A percentile compares a stretch with the other conserved stretches of the same genome.
Conservation (phyloP, 23 red algal genomes). For the Cyanidiococcus yangmingshanensis region DNA sequence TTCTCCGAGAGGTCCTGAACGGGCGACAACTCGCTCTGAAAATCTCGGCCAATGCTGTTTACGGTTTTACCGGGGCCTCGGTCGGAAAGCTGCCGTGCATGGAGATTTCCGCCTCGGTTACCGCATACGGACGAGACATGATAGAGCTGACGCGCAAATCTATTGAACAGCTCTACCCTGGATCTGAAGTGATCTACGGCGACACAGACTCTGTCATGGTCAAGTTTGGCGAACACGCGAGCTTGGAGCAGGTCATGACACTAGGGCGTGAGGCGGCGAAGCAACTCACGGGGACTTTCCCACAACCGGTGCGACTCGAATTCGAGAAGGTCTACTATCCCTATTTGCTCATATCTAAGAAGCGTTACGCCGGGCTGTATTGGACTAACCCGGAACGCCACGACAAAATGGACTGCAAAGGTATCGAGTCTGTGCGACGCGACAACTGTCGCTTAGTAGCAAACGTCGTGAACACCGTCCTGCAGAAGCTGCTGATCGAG, state of each 20-base stretch:
- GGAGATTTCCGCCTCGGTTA: constrained; percentile 90
- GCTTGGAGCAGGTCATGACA: constrained; percentile 48
- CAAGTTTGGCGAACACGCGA: constrained; percentile 61
- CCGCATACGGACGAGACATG: constrained; percentile 91
- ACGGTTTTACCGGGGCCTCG: constrained; percentile 94
- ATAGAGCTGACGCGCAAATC: constrained; percentile 67
- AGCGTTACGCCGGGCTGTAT: constrained; percentile 86
- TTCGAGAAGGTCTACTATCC: constrained; percentile 99
- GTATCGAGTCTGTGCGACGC: constrained; percentile 88
- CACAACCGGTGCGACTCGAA: constrained; percentile 81
- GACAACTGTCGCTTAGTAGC: constrained; percentile 99
- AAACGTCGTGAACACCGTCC: constrained; percentile 67
- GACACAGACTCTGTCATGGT: constrained; percentile 99
- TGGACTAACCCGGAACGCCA: constrained; percentile 71
- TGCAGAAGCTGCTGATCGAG: constrained; percentile 66
- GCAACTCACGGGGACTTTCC: constrained; percentile 57
- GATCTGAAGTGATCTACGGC: constrained; percentile 78
- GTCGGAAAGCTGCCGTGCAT: constrained; percentile 98
- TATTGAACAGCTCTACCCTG: constrained; percentile 67
- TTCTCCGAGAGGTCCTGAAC: constrained; percentile 73
- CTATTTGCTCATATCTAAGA: constrained; percentile 93
- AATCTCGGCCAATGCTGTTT: constrained; percentile 98
- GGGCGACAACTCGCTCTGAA: constrained; percentile 93
- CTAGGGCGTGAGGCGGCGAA: constrained; percentile 71
- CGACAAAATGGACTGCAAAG: constrained; percentile 99